Base-by-base conservation (phyloP, 768 basidiomycete species). In the Boletellus ananiceps region DNA sequence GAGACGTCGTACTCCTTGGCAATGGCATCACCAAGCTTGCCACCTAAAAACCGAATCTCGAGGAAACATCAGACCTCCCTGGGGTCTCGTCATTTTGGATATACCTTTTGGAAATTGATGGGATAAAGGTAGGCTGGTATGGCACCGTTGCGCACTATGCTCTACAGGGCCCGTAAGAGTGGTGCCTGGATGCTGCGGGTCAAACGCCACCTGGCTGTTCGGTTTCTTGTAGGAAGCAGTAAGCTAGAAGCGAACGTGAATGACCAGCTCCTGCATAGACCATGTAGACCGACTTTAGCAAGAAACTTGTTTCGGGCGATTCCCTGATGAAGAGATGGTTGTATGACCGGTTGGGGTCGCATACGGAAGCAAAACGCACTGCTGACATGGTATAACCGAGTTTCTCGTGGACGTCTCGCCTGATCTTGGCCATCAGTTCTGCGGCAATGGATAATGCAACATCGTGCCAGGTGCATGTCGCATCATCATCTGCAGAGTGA, bases 351-450 rank as follows among this genome's bases (percentile, higher is more conserved):
- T 6, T 40, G 4, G 25, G 7, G 21, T 33, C n/a, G 31, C 2
- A 27, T 15, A 45, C 16, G 29, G 48, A 21, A 37, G 11, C 2
- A 33, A 41, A 44, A 71, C 86, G 57, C 57, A 93, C 93, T 12
- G 93, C 93, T 44, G 91, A 93, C 37, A 86, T 92, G n/a, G 91
- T 93, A 61, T 99, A 99, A 14, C 92, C 88, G 25, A 98, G 75
- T 58, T 80, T 76, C 21, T 71, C 68, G 44, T 75, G 74, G 8
- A 98, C 82, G 44, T 84, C 81, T 45, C 73, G 72, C 55, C 93
- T 74, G 39, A 88, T 78, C 49, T 78, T 81, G n/a, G 71, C 68
- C 84, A 96, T 93, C 25, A 94, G 62, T 60, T 90, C 90, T 3
- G 93, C 92, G 2, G 84, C 94, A 40, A 97, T 83, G 4, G 86